Evolutionary conservation across 768 basidiomycete genomes (phyloP).

Genomic region (Rubroboletus satanas): DNA sequence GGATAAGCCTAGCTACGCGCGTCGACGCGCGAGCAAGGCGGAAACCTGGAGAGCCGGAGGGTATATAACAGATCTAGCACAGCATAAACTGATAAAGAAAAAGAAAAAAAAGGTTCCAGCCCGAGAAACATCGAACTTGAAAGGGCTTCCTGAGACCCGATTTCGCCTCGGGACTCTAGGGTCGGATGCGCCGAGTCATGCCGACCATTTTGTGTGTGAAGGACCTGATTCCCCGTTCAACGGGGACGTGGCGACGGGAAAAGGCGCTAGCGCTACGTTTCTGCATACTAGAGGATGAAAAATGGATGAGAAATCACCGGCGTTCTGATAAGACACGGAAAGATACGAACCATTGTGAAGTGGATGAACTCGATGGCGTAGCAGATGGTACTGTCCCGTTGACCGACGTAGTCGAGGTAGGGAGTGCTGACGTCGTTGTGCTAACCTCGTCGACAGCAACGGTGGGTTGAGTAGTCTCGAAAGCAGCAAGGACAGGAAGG

Average conservation of each 20-base stretch:
- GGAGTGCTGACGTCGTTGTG: background rate
- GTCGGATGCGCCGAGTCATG: constrained; percentile 15
- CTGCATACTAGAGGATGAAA: background rate
- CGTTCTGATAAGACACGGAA: background rate
- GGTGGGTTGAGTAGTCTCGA: background rate
- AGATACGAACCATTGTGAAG: constrained; percentile 14
- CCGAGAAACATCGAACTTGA: background rate
- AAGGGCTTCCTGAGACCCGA: constrained; percentile 15
- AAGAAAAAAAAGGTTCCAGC: background rate
- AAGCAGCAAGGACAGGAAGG: constrained; percentile 16
- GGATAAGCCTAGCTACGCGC: background rate
- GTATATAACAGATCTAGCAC: background rate
- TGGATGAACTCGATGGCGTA: background rate
- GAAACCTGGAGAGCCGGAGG: background rate
- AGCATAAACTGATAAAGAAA: background rate
- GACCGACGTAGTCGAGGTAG: background rate
- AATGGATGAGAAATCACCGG: background rate
- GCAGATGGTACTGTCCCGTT: background rate
- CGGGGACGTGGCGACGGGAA: constrained; percentile 7
- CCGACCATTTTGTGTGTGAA: constrained; percentile 3
- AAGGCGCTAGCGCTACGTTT: background rate
- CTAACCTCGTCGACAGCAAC: background rate
- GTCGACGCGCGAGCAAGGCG: constrained; percentile 10
- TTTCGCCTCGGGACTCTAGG: background rate
- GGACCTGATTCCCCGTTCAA: constrained; percentile 1